A percentile compares a stretch with the other conserved stretches of the same genome.
phyloP scores from a whole-genome alignment of 2,329 filamentous ascomycete genomes.

The Sporothrix pseudoabietina region DNA sequence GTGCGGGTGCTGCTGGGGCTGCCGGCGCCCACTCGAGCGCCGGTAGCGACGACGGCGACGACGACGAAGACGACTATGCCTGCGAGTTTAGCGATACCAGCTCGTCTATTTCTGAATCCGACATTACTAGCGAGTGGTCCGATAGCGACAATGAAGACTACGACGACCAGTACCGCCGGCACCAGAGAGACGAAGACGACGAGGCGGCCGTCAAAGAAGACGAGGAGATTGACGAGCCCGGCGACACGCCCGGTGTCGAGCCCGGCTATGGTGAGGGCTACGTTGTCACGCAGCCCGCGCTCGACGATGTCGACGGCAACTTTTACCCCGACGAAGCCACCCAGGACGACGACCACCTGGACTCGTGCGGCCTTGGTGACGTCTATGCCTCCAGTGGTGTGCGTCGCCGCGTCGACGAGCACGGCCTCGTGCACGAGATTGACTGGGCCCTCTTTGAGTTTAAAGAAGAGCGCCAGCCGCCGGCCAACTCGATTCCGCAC shows the following conservation, averaged over 20 bases:
- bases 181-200: slow-evolving; percentile 51
- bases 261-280: slow-evolving; percentile 75
- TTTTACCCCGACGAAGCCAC: slow-evolving; percentile 76
- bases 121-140: slow-evolving; percentile 54
- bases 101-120: slow-evolving; percentile 54
- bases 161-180: slow-evolving; percentile 47
- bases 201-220: slow-evolving; percentile 46
- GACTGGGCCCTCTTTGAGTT: slow-evolving; percentile 94
- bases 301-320: slow-evolving; percentile 80
- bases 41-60: slow-evolving; percentile 12
- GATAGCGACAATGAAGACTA: slow-evolving; percentile 53
- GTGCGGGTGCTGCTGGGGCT: slow-evolving; percentile 37
- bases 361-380: slow-evolving; percentile 77
- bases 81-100: slow-evolving; percentile 66
- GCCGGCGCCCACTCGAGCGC: slow-evolving; percentile 44
- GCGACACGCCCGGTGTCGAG: slow-evolving; percentile 78
- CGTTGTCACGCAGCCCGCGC: slow-evolving; percentile 84
- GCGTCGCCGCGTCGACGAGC: slow-evolving; percentile 68
- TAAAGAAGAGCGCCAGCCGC: slow-evolving; percentile 67
- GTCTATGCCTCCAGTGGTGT: slow-evolving; percentile 90
- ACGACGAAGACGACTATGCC: slow-evolving; percentile 54
- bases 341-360: slow-evolving; percentile 78
- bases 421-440: slow-evolving; percentile 81
- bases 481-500: slow-evolving; percentile 68
- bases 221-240: slow-evolving; percentile 53